phyloP scores from a whole-genome alignment of 345 rosid genomes.

The Brassica incana region DNA sequence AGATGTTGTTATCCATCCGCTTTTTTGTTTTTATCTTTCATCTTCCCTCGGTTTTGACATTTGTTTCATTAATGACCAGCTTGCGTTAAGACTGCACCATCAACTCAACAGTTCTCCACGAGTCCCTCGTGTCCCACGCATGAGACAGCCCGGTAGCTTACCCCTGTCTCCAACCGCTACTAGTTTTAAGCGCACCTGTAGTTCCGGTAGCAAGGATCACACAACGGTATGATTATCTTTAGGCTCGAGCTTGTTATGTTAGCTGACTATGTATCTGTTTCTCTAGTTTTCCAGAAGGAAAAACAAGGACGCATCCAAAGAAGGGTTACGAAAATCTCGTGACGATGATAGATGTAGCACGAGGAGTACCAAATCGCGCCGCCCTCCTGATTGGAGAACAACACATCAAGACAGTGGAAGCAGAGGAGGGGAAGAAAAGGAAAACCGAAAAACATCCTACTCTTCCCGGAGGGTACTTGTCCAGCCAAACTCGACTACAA shows the following conservation, averaged over 20 bases:
- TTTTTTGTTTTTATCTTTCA: neutral
- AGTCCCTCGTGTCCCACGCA: constrained; percentile 96
- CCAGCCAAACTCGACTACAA: constrained; percentile 51
- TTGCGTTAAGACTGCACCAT: constrained; percentile 95
- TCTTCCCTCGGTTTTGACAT: constrained; percentile 23
- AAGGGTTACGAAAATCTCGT: constrained; percentile 44
- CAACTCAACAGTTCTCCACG: constrained; percentile 98
- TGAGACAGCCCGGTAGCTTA: constrained; percentile 78
- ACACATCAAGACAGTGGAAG: constrained; percentile 53
- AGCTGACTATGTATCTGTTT: constrained; percentile 33
- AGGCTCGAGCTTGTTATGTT: constrained; percentile 11
- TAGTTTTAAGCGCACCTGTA: constrained; percentile 68
- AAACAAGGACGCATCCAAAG: constrained; percentile 69
- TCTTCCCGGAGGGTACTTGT: constrained; percentile 37
- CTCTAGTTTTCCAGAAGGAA: constrained; percentile 70
- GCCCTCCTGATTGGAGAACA: constrained; percentile 64
- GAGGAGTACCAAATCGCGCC: constrained; percentile 51
- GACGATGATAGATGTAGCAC: constrained; percentile 61
- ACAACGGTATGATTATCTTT: constrained; percentile 50
- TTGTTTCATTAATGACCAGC: constrained; percentile 47
- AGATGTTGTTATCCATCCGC: neutral
- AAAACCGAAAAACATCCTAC: constrained; percentile 31
- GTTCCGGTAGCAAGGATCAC: constrained; percentile 76
- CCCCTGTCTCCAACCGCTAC: constrained; percentile 77
- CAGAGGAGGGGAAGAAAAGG: constrained; percentile 58